phyloP scores from a whole-genome alignment of 1,139 yeast species.

The Pichia sp. region DNA sequence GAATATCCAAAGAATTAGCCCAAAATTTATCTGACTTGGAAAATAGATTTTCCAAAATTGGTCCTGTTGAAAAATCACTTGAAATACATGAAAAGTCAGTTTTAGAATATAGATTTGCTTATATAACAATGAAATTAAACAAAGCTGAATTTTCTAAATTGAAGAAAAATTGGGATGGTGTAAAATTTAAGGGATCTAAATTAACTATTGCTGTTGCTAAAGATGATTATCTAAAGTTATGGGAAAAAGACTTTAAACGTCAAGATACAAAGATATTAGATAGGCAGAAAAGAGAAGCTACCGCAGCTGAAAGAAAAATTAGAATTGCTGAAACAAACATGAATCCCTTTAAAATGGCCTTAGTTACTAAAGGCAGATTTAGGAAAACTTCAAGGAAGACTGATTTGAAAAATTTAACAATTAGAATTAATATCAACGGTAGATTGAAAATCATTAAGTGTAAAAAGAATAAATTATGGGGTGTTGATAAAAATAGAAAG shows the following conservation, averaged over 20 bases:
- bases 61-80: conserved; percentile 36
- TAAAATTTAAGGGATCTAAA: conserved; percentile 66
- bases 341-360: conserved; percentile 21
- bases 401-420: conserved; percentile 49
- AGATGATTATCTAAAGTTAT: conserved; percentile 38
- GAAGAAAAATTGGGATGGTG: conserved; percentile 56
- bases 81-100: conserved; percentile 41
- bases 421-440: conserved; percentile 60
- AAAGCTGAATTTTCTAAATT: conserved; percentile 42
- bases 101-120: conserved; percentile 57
- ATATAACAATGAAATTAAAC: conserved; percentile 50
- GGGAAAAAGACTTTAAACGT: conserved; percentile 39
- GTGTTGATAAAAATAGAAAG: conserved; percentile 62
- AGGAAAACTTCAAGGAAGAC: conserved; percentile 47
- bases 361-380: conserved; percentile 54
- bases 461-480: conserved; percentile 82
- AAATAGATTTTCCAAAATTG: conserved; percentile 44
- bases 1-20: conserved; percentile 50
- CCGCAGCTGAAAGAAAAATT: conserved; percentile 34
- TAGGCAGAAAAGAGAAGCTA: conserved; percentile 30
- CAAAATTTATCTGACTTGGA: conserved; percentile 38
- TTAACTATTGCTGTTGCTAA: conserved; percentile 48
- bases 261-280: conserved; percentile 32
- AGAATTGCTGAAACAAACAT: conserved; percentile 28
- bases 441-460: conserved; percentile 51